These are phyloP conservation scores for Aspergillus steynii DNA, from an alignment of 495 filamentous ascomycete genomes.

Conservation along the genomic window DNA sequence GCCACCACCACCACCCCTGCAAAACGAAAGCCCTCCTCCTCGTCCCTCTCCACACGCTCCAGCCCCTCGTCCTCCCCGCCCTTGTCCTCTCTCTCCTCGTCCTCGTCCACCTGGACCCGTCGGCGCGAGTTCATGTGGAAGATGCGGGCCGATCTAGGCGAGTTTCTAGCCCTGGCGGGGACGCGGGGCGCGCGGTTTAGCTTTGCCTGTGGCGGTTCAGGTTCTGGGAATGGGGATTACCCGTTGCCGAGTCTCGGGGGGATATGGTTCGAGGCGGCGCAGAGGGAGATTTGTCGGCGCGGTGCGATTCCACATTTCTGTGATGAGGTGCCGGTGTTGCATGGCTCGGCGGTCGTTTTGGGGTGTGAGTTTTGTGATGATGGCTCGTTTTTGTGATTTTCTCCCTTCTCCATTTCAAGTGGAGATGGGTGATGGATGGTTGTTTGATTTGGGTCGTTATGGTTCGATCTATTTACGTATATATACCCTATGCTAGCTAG, in stretches of 20 bases:
- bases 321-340: slow-evolving; percentile 25
- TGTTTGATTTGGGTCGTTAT: neutral
- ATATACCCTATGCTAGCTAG: neutral
- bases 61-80: neutral
- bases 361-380: slow-evolving; percentile 25
- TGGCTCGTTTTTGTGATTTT: neutral
- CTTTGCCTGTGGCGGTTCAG: no score
- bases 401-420: no score
- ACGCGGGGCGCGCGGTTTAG: neutral
- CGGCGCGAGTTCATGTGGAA: slow-evolving; percentile 31
- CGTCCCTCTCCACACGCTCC: neutral
- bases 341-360: slow-evolving; percentile 20
- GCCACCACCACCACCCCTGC: neutral
- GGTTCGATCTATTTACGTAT: neutral
- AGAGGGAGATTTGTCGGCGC: slow-evolving; percentile 24
- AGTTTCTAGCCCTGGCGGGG: slow-evolving; percentile 17
- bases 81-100: neutral
- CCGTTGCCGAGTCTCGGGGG: slow-evolving; percentile 17
- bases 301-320: slow-evolving; percentile 28
- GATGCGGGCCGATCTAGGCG: slow-evolving; percentile 27
- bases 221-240: neutral
- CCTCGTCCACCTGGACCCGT: slow-evolving; percentile 21
- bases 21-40: neutral
- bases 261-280: slow-evolving; percentile 32
- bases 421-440: neutral